Conservation (phyloP, 2,329 filamentous ascomycete genomes). For the Trichoderma brevicompactum region DNA sequence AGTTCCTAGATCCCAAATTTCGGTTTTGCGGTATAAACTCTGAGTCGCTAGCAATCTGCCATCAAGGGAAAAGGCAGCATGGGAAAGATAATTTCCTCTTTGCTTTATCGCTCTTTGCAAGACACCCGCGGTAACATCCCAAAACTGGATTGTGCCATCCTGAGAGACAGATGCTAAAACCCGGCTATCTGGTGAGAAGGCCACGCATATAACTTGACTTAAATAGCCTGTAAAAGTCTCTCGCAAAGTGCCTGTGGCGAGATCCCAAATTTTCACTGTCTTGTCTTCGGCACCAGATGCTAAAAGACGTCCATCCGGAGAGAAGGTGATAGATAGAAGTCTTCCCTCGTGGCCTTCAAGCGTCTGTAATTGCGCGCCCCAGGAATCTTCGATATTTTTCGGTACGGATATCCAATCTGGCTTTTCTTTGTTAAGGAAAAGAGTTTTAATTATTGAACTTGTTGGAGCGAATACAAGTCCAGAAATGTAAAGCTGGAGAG, state of each 20-base stretch:
- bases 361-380: no score
- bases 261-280: background rate
- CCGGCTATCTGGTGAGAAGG: background rate
- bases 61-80: background rate
- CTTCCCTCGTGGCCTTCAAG: no score
- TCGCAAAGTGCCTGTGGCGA: background rate
- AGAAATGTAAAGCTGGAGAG: no score
- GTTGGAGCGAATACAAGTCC: no score
- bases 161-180: background rate
- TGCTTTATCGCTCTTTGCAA: background rate
- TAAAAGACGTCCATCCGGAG: no score
- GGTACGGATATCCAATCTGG: no score
- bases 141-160: no score
- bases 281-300: no score
- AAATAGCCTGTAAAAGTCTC: background rate
- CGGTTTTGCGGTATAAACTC: rapidly evolving
- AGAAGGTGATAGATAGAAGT: no score
- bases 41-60: background rate
- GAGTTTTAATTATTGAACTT: no score
- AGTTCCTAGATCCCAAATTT: background rate
- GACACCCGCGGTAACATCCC: background rate
- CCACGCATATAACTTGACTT: background rate
- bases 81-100: rapidly evolving
- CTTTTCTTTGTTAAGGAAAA: no score
- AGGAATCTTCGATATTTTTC: no score